Conservation (phyloP, 345 rosid genomes). For the Clausena lansium region DNA sequence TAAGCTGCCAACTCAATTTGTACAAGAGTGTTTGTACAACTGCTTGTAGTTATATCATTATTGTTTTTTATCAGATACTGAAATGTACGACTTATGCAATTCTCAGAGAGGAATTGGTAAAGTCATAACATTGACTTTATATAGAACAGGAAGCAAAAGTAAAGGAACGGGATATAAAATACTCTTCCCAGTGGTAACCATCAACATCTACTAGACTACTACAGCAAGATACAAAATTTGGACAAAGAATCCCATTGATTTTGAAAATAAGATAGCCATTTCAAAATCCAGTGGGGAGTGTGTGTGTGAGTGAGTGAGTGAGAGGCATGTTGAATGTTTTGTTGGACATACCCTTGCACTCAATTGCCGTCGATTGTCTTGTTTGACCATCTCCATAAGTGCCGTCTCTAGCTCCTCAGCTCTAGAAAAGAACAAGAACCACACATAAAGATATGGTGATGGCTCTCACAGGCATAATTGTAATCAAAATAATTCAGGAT, state of each 20-base stretch:
- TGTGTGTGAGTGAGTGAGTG: not conserved
- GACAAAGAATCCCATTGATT: not conserved
- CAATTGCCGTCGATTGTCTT: conserved; percentile 75
- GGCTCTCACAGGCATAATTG: not conserved
- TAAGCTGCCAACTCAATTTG: too few relatives aligned
- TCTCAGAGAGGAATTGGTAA: not conserved
- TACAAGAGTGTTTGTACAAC: too few relatives aligned
- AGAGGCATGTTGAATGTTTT: not conserved
- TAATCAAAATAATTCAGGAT: conserved; percentile 9
- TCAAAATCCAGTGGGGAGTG: not conserved
- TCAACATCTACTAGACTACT: not conserved
- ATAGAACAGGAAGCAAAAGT: not conserved
- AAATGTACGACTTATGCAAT: not conserved
- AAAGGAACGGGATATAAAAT: not conserved
- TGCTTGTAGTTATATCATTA: too few relatives aligned
- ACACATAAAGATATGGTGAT: not conserved
- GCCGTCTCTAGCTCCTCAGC: conserved; percentile 99
- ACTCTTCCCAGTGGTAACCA: not conserved
- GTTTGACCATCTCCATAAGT: conserved; percentile 85
- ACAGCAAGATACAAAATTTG: not conserved
- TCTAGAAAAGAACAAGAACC: conserved; percentile 40
- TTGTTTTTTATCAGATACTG: not conserved
- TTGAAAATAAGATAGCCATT: not conserved
- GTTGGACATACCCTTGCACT: conserved; percentile 63
- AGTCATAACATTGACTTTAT: not conserved